Evolutionary conservation across 2,329 filamentous ascomycete species (phyloP), one percentile per base, ranked within the genome.

Genomic region (Phyllosticta citriasiana): DNA sequence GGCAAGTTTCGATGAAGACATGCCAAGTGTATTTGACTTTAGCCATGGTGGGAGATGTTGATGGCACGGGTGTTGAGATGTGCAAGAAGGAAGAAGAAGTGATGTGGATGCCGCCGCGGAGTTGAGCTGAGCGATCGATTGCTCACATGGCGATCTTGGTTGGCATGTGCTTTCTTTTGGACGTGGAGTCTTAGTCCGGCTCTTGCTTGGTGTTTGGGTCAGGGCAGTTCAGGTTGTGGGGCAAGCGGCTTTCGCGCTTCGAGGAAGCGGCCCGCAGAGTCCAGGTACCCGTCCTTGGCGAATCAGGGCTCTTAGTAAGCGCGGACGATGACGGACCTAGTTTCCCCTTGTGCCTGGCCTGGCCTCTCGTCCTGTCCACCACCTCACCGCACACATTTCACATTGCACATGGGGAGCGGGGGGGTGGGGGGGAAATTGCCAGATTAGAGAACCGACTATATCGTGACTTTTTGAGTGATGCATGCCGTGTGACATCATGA

Each of bases 1-100:
- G 64, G 64, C 73, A 75, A 61, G 66, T 66, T 59, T 72, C 67
- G 63, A 76, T 59, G 64, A 74, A 73, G 7, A 47, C 0, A 7
- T 16, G 2, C 40, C 40, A 47, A n/a, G 14, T 47, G 40, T 47
- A n/a, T 47, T 47, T 47, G 16, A n/a, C 40, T 47, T 47, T 47
- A 6, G n/a, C 14, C 40, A 47, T 47, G 40, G 16, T 47, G 40
- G 7, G 12, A 40, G 40, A n/a, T 47, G 40, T 47, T n/a, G 40
- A 47, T 47, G 40, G 2, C 40, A 16, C 6, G 40, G 12, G 14
- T 47, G 40, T n/a, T 16, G 40, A 6, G 40, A 47, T 47, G n/a
- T 47, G 2, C 40, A 16, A 47, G 40, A 47, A 16, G n/a, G 40
- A 47, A 47, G 40, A 47, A 47, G 40, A 47, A 47, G 19, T 22